A percentile compares a stretch with the other conserved stretches of the same genome.
These are phyloP conservation scores for Zanthoxylum bungeanum DNA, from an alignment of 345 rosid genomes.

Conservation along the genomic window DNA sequence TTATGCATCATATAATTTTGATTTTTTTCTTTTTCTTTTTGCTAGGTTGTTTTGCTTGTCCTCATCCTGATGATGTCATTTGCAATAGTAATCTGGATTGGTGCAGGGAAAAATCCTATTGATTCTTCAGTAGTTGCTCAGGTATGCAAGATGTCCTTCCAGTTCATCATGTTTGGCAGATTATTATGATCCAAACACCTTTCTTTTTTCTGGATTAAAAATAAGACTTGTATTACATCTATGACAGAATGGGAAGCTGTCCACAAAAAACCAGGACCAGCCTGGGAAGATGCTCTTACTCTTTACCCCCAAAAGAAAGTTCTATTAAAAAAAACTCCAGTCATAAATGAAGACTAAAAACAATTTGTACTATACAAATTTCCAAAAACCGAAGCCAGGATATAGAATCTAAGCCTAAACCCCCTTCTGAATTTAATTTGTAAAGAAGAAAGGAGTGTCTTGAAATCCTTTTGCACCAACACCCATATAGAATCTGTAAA, in stretches of 20 bases:
- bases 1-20: neutral
- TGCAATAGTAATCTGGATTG: slow-evolving; percentile 57
- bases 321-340: neutral
- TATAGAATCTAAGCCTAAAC: neutral
- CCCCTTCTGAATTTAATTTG: neutral
- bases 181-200: neutral
- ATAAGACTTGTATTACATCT: too few relatives aligned
- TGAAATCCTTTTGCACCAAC: too few relatives aligned
- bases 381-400: neutral
- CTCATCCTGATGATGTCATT: slow-evolving; percentile 49
- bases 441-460: too few relatives aligned
- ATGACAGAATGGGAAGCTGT: too few relatives aligned
- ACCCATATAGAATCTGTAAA: too few relatives aligned
- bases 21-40: slow-evolving; percentile 1
- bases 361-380: neutral
- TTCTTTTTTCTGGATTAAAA: too few relatives aligned
- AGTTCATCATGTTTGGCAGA: neutral
- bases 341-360: neutral
- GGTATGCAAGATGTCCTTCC: slow-evolving; percentile 27
- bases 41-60: slow-evolving; percentile 41
- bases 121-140: slow-evolving; percentile 45
- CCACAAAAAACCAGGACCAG: too few relatives aligned
- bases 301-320: too few relatives aligned
- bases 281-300: too few relatives aligned
- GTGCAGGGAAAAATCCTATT: slow-evolving; percentile 41